A percentile compares a stretch with the other conserved stretches of the same genome.
phyloP scores from a whole-genome alignment of 2,329 filamentous ascomycete species.

The Celoporthe dispersa region DNA sequence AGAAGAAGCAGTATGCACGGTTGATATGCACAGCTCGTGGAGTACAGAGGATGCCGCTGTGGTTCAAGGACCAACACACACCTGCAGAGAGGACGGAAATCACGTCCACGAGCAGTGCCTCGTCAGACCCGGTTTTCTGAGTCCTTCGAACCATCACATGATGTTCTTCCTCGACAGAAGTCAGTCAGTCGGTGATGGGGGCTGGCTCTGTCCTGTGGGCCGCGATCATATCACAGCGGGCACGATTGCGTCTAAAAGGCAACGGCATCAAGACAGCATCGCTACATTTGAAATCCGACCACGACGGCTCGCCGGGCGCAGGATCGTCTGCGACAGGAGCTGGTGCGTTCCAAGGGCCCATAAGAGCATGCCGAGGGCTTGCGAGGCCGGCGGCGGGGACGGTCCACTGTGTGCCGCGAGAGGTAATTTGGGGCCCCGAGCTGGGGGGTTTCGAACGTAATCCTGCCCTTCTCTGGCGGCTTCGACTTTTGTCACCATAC shows the following conservation, averaged over 20 bases:
- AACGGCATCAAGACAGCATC: neutral
- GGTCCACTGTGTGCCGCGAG: neutral
- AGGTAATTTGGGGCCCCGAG: constrained; percentile 6
- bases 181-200: neutral
- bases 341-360: neutral
- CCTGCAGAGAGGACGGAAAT: neutral
- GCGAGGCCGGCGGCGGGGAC: constrained; percentile 4
- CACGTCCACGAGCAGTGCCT: neutral
- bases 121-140: neutral
- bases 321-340: neutral
- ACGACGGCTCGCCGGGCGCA: neutral
- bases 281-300: constrained; percentile 14
- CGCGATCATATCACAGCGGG: neutral
- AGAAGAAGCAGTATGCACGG: neutral
- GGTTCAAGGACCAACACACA: neutral
- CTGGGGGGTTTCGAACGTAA: neutral
- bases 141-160: neutral
- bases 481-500: neutral
- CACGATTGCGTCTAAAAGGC: neutral
- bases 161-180: neutral
- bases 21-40: neutral
- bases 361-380: constrained; percentile 3
- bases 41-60: neutral
- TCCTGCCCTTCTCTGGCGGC: neutral
- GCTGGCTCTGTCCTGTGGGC: constrained; percentile 1